A percentile compares a stretch with the other conserved stretches of the same genome.
These are phyloP conservation scores for Exophiala bonariae DNA, from an alignment of 2,329 filamentous ascomycete genomes.

Conservation along the genomic window DNA sequence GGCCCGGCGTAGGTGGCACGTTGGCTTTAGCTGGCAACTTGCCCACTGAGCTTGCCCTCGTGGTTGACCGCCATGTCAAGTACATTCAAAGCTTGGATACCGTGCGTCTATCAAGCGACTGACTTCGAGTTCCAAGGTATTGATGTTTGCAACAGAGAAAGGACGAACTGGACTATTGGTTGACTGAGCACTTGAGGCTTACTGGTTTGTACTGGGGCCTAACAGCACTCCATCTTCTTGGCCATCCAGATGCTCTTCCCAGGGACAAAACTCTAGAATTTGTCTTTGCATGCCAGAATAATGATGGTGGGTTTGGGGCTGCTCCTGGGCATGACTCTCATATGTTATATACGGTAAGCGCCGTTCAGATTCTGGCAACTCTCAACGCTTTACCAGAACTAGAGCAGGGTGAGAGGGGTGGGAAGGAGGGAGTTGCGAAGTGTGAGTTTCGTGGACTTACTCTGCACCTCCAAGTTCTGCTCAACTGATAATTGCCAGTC, in stretches of 20 bases:
- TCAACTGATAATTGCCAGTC: constrained; percentile 46
- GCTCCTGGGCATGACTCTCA: constrained; percentile 94
- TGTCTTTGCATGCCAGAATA: constrained; percentile 90
- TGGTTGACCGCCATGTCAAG: constrained; percentile 71
- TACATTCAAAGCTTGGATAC: constrained; percentile 94
- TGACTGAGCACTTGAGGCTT: constrained; percentile 93
- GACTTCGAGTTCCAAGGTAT: constrained; percentile 27
- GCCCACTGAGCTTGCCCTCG: constrained; percentile 52
- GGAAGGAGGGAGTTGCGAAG: constrained; percentile 71
- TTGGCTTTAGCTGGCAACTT: constrained; percentile 9
- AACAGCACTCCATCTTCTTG: constrained; percentile 81
- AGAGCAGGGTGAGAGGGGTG: constrained; percentile 70
- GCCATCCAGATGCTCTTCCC: constrained; percentile 77
- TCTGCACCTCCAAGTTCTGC: not conserved
- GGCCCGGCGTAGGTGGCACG: constrained; percentile 55
- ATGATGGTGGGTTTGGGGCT: constrained; percentile 87
- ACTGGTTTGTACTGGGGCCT: constrained; percentile 98
- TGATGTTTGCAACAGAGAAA: constrained; percentile 63
- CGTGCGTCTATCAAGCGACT: constrained; percentile 49
- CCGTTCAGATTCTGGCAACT: constrained; percentile 87
- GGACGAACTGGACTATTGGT: constrained; percentile 96
- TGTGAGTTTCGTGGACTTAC: constrained; percentile 62
- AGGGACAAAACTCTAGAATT: constrained; percentile 82
- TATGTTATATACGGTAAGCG: constrained; percentile 93
- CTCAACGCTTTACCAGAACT: constrained; percentile 82